Conservation (phyloP, 345 rosid species). For the Durio zibethinus region DNA sequence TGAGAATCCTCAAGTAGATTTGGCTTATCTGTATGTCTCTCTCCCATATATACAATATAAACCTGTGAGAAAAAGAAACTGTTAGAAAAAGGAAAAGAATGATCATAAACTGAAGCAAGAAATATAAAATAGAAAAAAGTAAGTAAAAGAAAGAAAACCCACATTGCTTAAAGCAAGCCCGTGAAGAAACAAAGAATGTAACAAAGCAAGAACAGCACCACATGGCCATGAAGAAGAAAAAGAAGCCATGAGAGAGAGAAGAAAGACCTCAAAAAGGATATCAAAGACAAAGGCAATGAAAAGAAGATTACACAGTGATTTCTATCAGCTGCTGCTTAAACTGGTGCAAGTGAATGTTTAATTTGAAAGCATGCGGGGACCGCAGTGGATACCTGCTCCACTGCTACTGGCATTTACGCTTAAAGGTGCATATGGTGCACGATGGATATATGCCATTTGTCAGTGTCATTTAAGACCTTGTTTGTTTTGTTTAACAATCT, state of each 20-base stretch:
- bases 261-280: background rate
- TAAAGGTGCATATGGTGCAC: conserved; percentile 11
- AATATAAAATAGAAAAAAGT: background rate
- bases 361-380: conserved; percentile 9
- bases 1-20: conserved; percentile 41
- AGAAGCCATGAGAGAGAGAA: conserved; percentile 29
- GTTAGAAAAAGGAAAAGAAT: background rate
- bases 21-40: conserved; percentile 26
- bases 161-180: conserved; percentile 41
- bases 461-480: background rate
- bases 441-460: conserved; percentile 1
- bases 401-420: conserved; percentile 5
- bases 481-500: conserved; percentile 5
- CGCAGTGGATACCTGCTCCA: conserved; percentile 6
- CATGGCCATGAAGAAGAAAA: conserved; percentile 9
- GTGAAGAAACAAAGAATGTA: conserved; percentile 7
- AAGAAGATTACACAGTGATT: background rate
- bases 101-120: conserved; percentile 9
- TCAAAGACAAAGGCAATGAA: conserved; percentile 2
- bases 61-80: conserved; percentile 27
- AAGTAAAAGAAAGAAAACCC: conserved; percentile 16
- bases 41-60: conserved; percentile 56
- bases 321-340: background rate
- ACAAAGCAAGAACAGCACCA: conserved; percentile 19
- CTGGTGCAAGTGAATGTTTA: background rate